Percentiles rank a stretch among this genome's conserved stretches.
phyloP scores from a whole-genome alignment of 1,139 yeast genomes.

The Saccharomycopsis hybrid region DNA sequence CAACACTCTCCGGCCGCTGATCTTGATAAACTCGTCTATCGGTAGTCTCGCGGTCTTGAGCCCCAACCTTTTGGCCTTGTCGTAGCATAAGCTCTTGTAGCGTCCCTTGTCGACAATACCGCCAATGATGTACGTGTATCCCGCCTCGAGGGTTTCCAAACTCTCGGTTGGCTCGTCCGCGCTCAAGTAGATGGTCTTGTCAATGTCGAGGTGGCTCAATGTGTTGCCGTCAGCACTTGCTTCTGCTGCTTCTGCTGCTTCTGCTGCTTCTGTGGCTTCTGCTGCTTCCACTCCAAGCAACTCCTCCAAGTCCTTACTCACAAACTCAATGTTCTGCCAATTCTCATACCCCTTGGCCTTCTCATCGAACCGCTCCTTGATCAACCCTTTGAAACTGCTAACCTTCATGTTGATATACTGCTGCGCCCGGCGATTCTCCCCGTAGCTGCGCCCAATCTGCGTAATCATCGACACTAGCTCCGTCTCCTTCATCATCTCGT shows the following conservation, averaged over 20 bases:
- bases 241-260: too few relatives aligned
- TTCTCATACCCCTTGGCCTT: conserved; percentile 49
- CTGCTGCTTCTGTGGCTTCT: too few relatives aligned
- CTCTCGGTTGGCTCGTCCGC: conserved; percentile 78
- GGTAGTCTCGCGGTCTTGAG: conserved; percentile 76
- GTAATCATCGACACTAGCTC: conserved; percentile 74
- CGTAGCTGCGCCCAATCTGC: conserved; percentile 78
- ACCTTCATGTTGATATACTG: conserved; percentile 56
- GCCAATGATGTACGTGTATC: conserved; percentile 78
- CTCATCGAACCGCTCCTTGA: conserved; percentile 62
- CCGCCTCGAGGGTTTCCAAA: conserved; percentile 53
- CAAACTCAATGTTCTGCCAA: conserved; percentile 63
- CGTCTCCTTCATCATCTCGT: conserved; percentile 75
- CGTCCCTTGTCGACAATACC: conserved; percentile 96
- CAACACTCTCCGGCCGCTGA: conserved; percentile 81
- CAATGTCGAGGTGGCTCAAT: conserved; percentile 24
- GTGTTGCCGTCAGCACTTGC: too few relatives aligned
- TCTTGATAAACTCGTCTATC: conserved; percentile 73
- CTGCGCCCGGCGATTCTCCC: conserved; percentile 61
- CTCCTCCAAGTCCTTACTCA: conserved; percentile 38
- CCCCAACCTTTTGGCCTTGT: conserved; percentile 73
- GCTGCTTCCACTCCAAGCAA: conserved; percentile 30
- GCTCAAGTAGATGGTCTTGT: conserved; percentile 63
- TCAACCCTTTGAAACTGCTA: conserved; percentile 58
- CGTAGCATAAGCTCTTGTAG: conserved; percentile 72